Evolutionary conservation across 331 rosid species (phyloP).

Genomic region (Rosa hybrid): DNA sequence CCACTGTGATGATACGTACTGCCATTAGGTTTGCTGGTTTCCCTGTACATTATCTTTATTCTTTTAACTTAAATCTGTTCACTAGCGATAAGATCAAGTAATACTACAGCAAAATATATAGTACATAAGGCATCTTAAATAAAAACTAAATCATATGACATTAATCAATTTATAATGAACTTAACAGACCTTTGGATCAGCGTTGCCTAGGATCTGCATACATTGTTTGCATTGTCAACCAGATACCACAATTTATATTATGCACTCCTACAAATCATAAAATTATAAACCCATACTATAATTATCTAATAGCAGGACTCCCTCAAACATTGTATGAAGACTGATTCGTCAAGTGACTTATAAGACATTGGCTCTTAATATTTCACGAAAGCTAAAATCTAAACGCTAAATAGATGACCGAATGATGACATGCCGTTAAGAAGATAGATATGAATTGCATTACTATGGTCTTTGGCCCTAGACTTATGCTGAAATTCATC

Average conservation of each 20-base stretch:
- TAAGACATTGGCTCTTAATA: neutral
- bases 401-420: neutral
- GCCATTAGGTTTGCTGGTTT: slow-evolving; percentile 9
- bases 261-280: neutral
- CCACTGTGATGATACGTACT: neutral
- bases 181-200: slow-evolving; percentile 53
- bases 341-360: neutral
- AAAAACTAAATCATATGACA: neutral
- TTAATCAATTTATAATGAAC: neutral
- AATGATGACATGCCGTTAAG: neutral
- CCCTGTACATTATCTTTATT: neutral
- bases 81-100: neutral
- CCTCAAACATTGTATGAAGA: neutral
- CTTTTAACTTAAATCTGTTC: neutral
- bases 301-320: neutral
- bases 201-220: slow-evolving; percentile 44
- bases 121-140: neutral
- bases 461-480: neutral
- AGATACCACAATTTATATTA: neutral
- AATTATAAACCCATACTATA: neutral
- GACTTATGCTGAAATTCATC: neutral
- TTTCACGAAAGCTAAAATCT: neutral
- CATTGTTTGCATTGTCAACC: neutral
- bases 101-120: neutral
- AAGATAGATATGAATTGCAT: neutral